A percentile compares a stretch with the other conserved stretches of the same genome.
phyloP scores from a whole-genome alignment of 1,284 basidiomycete species.

The Ceratobasidium sp. region DNA sequence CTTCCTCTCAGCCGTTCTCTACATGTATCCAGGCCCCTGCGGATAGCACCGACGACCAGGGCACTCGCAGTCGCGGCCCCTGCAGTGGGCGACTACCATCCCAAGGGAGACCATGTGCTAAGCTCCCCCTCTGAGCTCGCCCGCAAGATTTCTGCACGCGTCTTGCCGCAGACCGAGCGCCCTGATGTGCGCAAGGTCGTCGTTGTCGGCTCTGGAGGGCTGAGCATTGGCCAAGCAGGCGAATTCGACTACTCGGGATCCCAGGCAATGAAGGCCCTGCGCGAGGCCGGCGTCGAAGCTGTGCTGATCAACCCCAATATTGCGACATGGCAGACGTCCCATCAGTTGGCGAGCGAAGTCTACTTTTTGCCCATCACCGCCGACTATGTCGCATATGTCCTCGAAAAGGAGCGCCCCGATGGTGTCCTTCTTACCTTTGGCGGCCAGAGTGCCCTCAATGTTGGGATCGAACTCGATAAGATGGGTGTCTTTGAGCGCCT shows the following conservation, averaged over 20 bases:
- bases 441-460: slow-evolving; percentile 97
- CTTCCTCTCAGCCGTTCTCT: slow-evolving; percentile 29
- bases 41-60: slow-evolving; percentile 25
- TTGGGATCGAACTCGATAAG: slow-evolving; percentile 95
- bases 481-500: slow-evolving; percentile 98
- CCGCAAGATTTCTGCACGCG: slow-evolving; percentile 87
- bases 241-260: slow-evolving; percentile 99
- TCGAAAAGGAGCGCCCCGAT: slow-evolving; percentile 98
- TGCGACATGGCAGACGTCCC: slow-evolving; percentile 96
- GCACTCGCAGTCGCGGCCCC: slow-evolving; percentile 73
- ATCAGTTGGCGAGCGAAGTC: slow-evolving; percentile 94
- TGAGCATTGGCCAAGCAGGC: slow-evolving; percentile 97
- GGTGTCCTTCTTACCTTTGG: slow-evolving; percentile 98
- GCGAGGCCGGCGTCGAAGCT: slow-evolving; percentile 93
- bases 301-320: slow-evolving; percentile 98
- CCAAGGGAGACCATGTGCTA: slow-evolving; percentile 73
- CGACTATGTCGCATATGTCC: slow-evolving; percentile 97
- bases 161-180: slow-evolving; percentile 83
- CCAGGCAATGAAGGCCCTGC: slow-evolving; percentile 97
- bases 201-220: slow-evolving; percentile 94
- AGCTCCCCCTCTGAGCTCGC: slow-evolving; percentile 93
- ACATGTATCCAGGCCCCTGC: slow-evolving; percentile 24
- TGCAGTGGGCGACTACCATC: slow-evolving; percentile 74
- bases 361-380: slow-evolving; percentile 98
- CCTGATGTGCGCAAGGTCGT: slow-evolving; percentile 95